Conservation (phyloP, 225 moss, liverwort and hornwort species). For the Polytrichum commune region DNA sequence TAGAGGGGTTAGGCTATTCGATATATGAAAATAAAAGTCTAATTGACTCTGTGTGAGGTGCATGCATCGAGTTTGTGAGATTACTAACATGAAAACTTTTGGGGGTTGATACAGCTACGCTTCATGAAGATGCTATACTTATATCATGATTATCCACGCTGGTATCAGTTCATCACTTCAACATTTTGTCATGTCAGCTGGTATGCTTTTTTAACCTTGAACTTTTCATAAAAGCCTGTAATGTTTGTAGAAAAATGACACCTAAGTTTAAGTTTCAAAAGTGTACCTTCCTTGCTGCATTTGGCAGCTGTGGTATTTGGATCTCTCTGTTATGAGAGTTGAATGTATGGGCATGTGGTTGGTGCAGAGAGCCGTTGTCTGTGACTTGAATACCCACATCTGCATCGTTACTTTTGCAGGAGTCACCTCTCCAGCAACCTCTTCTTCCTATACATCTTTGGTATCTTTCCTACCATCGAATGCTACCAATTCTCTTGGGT, state of each 20-base stretch:
- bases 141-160: conserved; percentile 80
- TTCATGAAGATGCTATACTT: conserved; percentile 66
- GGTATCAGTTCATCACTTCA: conserved; percentile 95
- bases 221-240: too few relatives aligned
- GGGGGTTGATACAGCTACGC: conserved; percentile 56
- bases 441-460: conserved; percentile 99
- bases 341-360: conserved; percentile 53
- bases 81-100: conserved; percentile 7
- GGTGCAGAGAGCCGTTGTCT: conserved; percentile 49
- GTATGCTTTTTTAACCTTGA: conserved; percentile 33
- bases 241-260: too few relatives aligned
- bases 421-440: conserved; percentile 97
- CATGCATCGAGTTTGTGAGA: background rate
- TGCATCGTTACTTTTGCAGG: conserved; percentile 79
- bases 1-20: too few relatives aligned
- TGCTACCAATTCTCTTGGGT: background rate
- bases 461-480: conserved; percentile 34
- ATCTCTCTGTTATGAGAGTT: conserved; percentile 31
- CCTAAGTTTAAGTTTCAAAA: too few relatives aligned
- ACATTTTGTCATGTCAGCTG: conserved; percentile 96
- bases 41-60: too few relatives aligned
- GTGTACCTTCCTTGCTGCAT: too few relatives aligned
- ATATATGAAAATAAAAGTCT: background rate
- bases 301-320: background rate
- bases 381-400: conserved; percentile 54